phyloP scores from a whole-genome alignment of 139 green algal genomes.

The Chlorella sp. region DNA sequence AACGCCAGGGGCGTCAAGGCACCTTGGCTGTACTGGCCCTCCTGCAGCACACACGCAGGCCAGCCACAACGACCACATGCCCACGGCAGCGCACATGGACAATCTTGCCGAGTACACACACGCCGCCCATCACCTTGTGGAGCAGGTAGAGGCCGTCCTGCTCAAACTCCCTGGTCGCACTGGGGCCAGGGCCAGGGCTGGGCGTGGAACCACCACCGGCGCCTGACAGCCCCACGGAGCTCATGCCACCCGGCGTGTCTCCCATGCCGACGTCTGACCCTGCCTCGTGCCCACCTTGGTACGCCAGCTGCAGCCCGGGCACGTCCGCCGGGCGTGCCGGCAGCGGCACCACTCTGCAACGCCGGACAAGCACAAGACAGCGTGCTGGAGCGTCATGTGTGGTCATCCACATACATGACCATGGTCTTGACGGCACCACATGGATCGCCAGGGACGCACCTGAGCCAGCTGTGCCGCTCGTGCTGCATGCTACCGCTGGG shows the following conservation, averaged over 20 bases:
- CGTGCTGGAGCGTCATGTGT: not conserved
- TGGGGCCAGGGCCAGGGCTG: conserved; percentile 3
- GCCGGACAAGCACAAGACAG: not conserved
- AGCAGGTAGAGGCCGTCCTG: conserved; percentile 78
- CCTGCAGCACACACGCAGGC: not conserved
- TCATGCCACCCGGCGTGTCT: too few relatives aligned
- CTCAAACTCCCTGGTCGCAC: conserved; percentile 46
- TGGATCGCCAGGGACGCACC: too few relatives aligned
- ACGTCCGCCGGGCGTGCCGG: conserved; percentile 25
- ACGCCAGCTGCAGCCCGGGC: conserved; percentile 37
- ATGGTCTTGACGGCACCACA: not conserved
- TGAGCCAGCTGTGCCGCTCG: too few relatives aligned
- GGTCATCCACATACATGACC: not conserved
- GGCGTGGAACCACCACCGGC: too few relatives aligned
- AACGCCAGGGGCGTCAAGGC: conserved; percentile 64
- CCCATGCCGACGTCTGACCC: not conserved
- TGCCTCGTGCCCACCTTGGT: not conserved
- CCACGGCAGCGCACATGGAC: not conserved
- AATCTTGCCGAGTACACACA: not conserved
- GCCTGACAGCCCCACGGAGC: too few relatives aligned
- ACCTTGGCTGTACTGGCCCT: conserved; percentile 69
- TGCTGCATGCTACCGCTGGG: too few relatives aligned
- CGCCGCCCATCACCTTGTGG: conserved; percentile 31
- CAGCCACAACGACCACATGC: not conserved
- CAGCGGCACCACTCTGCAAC: conserved; percentile 16